Conservation (phyloP, 73 alveolate genomes). For the Breviolum minutum region DNA sequence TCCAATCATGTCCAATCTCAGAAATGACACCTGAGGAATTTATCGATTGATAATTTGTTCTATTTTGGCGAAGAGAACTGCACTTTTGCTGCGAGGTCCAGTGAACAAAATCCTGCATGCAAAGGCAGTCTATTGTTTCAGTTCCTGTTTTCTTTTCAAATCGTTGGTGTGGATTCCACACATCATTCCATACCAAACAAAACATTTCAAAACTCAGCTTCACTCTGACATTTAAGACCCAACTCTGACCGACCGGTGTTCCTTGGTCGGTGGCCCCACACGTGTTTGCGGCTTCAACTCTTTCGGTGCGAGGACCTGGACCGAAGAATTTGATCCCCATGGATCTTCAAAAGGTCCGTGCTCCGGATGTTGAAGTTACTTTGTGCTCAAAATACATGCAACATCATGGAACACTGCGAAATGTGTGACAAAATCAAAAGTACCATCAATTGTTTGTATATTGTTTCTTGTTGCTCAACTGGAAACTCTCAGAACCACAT, state of each 20-base stretch:
- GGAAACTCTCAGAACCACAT: too few relatives aligned
- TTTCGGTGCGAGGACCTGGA: constrained; percentile 69
- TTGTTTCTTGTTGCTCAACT: too few relatives aligned
- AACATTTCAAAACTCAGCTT: too few relatives aligned
- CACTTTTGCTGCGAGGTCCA: too few relatives aligned
- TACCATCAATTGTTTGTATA: too few relatives aligned
- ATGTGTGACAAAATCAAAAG: too few relatives aligned
- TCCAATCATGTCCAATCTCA: too few relatives aligned
- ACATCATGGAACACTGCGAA: neutral
- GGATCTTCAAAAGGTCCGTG: neutral
- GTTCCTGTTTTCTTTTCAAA: neutral
- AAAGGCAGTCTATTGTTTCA: too few relatives aligned
- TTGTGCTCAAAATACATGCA: neutral
- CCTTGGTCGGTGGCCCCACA: constrained; percentile 92
- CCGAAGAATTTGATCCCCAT: neutral
- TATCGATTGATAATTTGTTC: neutral
- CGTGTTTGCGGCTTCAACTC: constrained; percentile 93
- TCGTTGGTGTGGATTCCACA: neutral
- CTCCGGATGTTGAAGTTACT: neutral
- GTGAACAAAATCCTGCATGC: too few relatives aligned
- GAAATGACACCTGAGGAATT: neutral
- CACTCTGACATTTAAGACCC: neutral
- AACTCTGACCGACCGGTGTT: neutral
- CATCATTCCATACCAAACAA: neutral
- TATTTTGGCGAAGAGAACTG: neutral